A percentile compares a stretch with the other conserved stretches of the same genome.
Evolutionary conservation across 257 asterid genomes (phyloP).

Genomic region (Solanum chilense): DNA sequence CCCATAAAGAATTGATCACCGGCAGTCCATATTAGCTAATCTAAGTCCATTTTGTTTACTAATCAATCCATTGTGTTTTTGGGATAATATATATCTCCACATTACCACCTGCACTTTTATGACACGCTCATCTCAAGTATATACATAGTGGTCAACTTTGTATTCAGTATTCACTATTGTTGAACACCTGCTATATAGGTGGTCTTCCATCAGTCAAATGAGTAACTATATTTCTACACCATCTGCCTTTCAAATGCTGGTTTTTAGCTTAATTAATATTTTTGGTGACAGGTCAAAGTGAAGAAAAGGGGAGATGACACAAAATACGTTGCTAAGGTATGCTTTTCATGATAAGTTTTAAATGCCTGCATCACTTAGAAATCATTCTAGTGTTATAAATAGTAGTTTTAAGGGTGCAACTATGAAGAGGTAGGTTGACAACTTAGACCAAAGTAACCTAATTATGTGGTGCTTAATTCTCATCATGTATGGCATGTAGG

Average conservation of each 20-base stretch:
- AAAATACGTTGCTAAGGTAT: constrained; percentile 86
- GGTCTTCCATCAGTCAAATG: neutral
- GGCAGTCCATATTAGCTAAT: neutral
- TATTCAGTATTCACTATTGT: neutral
- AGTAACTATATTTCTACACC: neutral
- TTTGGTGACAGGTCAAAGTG: constrained; percentile 68
- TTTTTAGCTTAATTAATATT: neutral
- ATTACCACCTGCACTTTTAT: neutral
- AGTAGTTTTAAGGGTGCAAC: neutral
- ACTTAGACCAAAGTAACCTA: neutral
- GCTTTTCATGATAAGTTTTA: neutral
- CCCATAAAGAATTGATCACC: neutral
- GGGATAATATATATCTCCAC: neutral
- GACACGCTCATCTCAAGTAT: neutral
- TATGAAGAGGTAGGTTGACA: neutral
- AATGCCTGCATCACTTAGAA: neutral
- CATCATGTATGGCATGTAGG: constrained; percentile 24
- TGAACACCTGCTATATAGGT: neutral
- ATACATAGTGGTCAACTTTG: neutral
- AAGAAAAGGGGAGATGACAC: constrained; percentile 87
- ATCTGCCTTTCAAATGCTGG: neutral
- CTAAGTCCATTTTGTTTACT: neutral
- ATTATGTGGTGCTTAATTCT: neutral
- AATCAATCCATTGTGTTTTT: neutral
- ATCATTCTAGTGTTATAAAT: neutral